Conservation (phyloP, 345 rosid genomes). For the Pistacia atlantica region DNA sequence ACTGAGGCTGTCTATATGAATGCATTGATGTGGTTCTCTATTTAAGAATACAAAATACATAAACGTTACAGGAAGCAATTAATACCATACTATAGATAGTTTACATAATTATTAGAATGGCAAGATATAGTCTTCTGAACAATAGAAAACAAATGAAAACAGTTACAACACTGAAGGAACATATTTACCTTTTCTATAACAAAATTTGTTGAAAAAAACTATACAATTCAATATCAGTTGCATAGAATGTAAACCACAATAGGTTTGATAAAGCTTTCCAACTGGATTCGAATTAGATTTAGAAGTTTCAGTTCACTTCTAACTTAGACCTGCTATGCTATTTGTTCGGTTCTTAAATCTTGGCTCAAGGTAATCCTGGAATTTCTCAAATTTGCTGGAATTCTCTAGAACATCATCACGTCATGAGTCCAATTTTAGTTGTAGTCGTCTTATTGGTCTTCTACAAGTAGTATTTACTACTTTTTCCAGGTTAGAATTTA, state of each 20-base stretch:
- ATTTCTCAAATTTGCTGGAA: not conserved
- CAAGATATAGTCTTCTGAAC: not conserved
- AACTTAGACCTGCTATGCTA: not conserved
- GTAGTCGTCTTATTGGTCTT: not conserved
- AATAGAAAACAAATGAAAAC: conserved; percentile 1
- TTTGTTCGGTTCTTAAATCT: not conserved
- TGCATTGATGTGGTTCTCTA: conserved; percentile 44
- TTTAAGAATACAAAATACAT: conserved; percentile 13
- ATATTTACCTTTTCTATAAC: not conserved
- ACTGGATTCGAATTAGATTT: not conserved
- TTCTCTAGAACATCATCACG: not conserved
- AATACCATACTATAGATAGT: not conserved
- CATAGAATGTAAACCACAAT: not conserved
- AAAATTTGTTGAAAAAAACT: not conserved
- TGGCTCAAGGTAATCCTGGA: not conserved
- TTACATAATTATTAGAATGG: not conserved
- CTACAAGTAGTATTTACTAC: not conserved
- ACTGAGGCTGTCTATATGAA: conserved; percentile 41
- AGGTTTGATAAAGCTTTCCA: not conserved
- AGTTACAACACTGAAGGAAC: not conserved
- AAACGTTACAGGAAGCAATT: not conserved
- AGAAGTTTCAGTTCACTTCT: not conserved
- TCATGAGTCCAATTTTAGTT: not conserved
- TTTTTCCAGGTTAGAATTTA: not conserved
- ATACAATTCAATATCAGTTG: not conserved